Evolutionary conservation across 1,284 basidiomycete species (phyloP).

Genomic region (Ceratobasidium sp.): DNA sequence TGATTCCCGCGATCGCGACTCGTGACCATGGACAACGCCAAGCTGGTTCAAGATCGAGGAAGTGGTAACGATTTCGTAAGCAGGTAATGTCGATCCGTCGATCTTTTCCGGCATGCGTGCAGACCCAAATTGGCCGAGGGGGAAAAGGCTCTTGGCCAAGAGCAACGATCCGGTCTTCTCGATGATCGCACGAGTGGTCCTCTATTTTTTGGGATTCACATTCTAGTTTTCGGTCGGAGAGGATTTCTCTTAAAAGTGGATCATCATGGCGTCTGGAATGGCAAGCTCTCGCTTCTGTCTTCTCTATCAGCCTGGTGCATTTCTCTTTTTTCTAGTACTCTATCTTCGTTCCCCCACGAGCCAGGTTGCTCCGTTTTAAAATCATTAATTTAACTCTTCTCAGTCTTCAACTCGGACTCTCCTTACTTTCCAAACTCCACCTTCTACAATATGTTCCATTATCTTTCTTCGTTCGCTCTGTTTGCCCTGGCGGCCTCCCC

Average conservation of each 20-base stretch:
- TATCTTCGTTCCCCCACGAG: background rate
- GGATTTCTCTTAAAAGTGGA: background rate
- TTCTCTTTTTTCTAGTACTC: background rate
- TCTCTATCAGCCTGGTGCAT: background rate
- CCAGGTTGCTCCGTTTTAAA: slow-evolving; percentile 12
- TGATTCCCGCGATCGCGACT: background rate
- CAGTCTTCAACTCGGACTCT: background rate
- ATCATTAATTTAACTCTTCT: too few relatives aligned
- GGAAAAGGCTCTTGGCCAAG: background rate
- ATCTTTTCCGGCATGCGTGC: background rate
- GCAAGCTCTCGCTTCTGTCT: background rate
- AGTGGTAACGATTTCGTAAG: background rate
- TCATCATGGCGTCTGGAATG: background rate
- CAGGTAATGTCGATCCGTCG: background rate
- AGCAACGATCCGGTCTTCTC: background rate
- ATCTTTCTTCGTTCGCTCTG: background rate
- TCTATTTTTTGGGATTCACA: background rate
- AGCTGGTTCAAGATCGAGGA: too few relatives aligned
- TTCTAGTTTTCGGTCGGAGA: background rate
- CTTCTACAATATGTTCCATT: background rate
- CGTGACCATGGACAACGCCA: background rate
- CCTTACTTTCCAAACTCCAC: background rate
- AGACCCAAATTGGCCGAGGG: background rate
- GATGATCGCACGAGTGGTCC: background rate
- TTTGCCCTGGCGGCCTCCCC: background rate